Evolutionary conservation across 2,329 filamentous ascomycete species (phyloP), one percentile per base, ranked within the genome.

Genomic region (Coniella vitis): DNA sequence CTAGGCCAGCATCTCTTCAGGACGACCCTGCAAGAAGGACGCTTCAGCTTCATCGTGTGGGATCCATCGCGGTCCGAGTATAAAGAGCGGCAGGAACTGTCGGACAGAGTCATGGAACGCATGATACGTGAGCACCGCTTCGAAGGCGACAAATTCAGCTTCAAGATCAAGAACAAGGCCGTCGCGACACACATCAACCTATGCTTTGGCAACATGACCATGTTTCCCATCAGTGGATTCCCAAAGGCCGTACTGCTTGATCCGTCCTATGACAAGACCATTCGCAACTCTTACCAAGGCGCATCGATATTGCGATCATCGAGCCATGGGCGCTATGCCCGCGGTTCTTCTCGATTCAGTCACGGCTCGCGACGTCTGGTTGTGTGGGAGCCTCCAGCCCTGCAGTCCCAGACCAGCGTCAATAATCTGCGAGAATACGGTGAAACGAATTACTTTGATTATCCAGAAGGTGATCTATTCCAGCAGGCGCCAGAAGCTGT

Each of bases 161-260:
- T 46, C 37, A 35, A 38, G n/a, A 21, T 50, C 37, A 42, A 22
- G 20, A 45, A 38, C 48, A 46, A 36, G 43, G 31, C 40, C n/a
- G 32, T 39, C 5, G 45, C 40, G 7, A 48, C 45, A 2, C 45
- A 52, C 16, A 40, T 52, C 7, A 43, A 40, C 20, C n/a, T 52
- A 25, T 29, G 39, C 14, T 48, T 52, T 19, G 45, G 49, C 1
- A 20, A 41, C 17, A 4, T 45, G 13, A 42, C 49, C 8, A 52
- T 29, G 36, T 35, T 40, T 17, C 45, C 45, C 12, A 38, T 49
- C 40, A 52, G 49, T 16, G 45, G 45, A 13, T 52, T 45, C 13
- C 49, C 45, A 3, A 42, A 42, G 12, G 20, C 21, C 4, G 31
- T 52, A 4, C 35, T 52, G 17, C 20, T 29, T 8, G 40, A 39